Percentiles rank a stretch among this genome's conserved stretches.
phyloP scores from a whole-genome alignment of 2,329 filamentous ascomycete genomes.

The Penicillium sp. region DNA sequence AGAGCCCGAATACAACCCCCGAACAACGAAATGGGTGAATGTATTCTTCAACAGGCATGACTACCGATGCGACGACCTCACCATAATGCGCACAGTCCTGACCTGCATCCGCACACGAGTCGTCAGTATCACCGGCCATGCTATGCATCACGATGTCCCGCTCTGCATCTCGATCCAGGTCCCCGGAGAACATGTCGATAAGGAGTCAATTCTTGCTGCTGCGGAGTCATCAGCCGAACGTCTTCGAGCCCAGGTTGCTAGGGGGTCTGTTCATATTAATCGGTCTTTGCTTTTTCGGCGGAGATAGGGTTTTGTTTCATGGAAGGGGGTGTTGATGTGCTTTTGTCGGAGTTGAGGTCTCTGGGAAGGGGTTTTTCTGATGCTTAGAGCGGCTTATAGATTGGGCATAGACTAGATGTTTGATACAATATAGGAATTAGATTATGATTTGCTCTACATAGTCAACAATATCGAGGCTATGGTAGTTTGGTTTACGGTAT shows the following conservation, averaged over 20 bases:
- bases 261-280: not conserved
- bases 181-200: not conserved
- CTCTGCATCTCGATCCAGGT: conserved; percentile 4
- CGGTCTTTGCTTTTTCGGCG: not conserved
- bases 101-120: conserved; percentile 5
- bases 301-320: not conserved
- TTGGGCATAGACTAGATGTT: not conserved
- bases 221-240: conserved; percentile 1
- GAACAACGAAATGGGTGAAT: not conserved
- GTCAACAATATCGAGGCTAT: no score
- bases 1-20: not conserved
- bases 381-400: not conserved
- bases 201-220: conserved; percentile 1
- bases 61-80: not conserved
- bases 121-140: not conserved
- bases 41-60: not conserved
- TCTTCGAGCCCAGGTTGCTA: not conserved
- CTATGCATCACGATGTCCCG: conserved; percentile 1
- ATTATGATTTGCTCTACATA: not conserved
- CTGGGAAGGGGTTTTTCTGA: not conserved
- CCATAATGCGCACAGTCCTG: conserved; percentile 5
- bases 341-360: not conserved
- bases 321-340: not conserved
- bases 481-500: not conserved
- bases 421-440: not conserved